These are phyloP conservation scores for Nitzschia sp. DNA, from an alignment of 108 stramenopile genomes.

Conservation along the genomic window DNA sequence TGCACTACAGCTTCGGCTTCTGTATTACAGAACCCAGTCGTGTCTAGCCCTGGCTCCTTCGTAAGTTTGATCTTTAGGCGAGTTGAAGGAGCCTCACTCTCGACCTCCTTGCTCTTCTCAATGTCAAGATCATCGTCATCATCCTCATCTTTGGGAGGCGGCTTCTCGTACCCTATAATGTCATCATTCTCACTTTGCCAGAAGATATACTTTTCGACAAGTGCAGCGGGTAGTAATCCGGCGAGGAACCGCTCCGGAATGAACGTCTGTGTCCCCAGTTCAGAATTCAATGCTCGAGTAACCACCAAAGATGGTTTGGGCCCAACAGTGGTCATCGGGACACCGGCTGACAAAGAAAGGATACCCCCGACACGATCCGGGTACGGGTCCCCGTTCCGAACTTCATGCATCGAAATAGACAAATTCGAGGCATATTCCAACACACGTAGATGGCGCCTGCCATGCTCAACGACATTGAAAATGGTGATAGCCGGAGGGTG, in stretches of 20 bases:
- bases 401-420: conserved; percentile 86
- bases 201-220: conserved; percentile 92
- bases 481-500: conserved; percentile 91
- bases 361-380: conserved; percentile 86
- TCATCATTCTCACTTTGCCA: conserved; percentile 96
- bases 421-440: conserved; percentile 92
- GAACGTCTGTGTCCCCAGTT: conserved; percentile 83
- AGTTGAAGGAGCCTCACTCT: conserved; percentile 57
- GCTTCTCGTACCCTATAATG: conserved; percentile 84
- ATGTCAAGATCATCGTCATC: conserved; percentile 53
- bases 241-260: conserved; percentile 87
- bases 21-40: conserved; percentile 88
- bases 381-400: conserved; percentile 85
- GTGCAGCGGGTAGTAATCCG: conserved; percentile 88
- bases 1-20: conserved; percentile 80
- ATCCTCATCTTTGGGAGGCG: conserved; percentile 28
- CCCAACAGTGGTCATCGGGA: conserved; percentile 81
- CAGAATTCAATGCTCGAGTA: conserved; percentile 75
- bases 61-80: conserved; percentile 69
- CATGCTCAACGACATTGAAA: conserved; percentile 95
- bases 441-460: conserved; percentile 90
- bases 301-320: conserved; percentile 84
- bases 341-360: conserved; percentile 81
- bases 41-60: conserved; percentile 72
- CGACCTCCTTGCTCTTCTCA: conserved; percentile 33